phyloP scores from a whole-genome alignment of 2,329 filamentous ascomycete species.

The Metarhizium sp. region DNA sequence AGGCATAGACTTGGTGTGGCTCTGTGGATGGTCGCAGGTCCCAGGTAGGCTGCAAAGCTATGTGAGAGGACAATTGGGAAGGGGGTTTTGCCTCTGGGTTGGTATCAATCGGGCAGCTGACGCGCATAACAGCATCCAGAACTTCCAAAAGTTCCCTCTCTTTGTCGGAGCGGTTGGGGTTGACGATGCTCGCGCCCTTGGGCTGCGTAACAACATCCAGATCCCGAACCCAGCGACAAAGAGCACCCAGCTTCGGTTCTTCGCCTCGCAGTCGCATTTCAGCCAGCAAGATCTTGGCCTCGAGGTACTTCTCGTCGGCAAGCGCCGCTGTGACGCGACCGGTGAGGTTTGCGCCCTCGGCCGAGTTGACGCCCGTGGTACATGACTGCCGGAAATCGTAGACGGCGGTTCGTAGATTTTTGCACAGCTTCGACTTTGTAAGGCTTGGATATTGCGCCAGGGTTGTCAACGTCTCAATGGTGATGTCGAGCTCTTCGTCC shows the following conservation, averaged over 20 bases:
- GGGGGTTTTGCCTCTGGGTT: conserved; percentile 25
- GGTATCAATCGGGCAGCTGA: conserved; percentile 50
- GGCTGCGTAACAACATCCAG: conserved; percentile 56
- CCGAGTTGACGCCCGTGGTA: conserved; percentile 54
- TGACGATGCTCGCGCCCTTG: conserved; percentile 24
- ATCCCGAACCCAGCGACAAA: conserved; percentile 65
- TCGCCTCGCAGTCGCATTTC: conserved; percentile 62
- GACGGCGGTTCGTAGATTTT: conserved; percentile 55
- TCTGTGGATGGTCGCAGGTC: conserved; percentile 38
- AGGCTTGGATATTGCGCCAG: conserved; percentile 49
- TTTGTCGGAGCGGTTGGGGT: conserved; percentile 27
- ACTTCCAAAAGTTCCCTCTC: conserved; percentile 50
- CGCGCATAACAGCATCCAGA: conserved; percentile 53
- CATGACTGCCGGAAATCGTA: conserved; percentile 62
- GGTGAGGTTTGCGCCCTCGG: conserved; percentile 52
- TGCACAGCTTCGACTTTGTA: conserved; percentile 61
- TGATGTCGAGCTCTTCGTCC: conserved; percentile 56
- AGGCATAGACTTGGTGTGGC: conserved; percentile 41
- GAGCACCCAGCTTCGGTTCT: conserved; percentile 55
- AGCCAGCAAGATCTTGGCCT: conserved; percentile 55
- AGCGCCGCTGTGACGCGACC: conserved; percentile 57
- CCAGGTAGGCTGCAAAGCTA: conserved; percentile 53
- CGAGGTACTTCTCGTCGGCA: conserved; percentile 53
- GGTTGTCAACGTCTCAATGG: conserved; percentile 52
- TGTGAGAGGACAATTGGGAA: conserved; percentile 30